Evolutionary conservation across 176 grass and related monocot genomes (phyloP).

Genomic region (Olyra latifolia): DNA sequence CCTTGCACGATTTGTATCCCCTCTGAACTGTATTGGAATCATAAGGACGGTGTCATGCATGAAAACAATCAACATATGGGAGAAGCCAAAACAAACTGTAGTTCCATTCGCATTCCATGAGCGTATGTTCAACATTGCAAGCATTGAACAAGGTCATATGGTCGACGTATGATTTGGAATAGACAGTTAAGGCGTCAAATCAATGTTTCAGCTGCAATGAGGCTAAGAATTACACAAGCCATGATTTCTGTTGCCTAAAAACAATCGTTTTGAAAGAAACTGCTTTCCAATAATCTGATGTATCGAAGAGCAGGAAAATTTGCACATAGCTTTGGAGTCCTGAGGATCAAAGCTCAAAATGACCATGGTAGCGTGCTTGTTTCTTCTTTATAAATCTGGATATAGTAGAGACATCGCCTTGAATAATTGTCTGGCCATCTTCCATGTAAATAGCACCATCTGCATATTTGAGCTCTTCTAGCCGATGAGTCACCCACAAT

Average conservation of each 20-base stretch:
- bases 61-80: too few relatives aligned
- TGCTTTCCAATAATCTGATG: not conserved
- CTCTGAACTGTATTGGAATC: not conserved
- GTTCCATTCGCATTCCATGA: not conserved
- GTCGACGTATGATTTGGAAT: constrained; percentile 2
- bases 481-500: constrained; percentile 94
- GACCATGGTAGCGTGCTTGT: constrained; percentile 58
- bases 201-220: not conserved
- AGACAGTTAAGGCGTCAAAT: constrained; percentile 26
- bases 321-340: not conserved
- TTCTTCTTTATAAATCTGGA: constrained; percentile 77
- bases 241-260: not conserved
- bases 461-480: constrained; percentile 91
- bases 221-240: not conserved
- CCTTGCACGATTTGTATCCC: not conserved
- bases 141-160: constrained; percentile 22
- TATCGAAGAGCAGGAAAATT: not conserved
- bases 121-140: constrained; percentile 41
- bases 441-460: constrained; percentile 98
- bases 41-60: not conserved
- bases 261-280: not conserved
- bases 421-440: constrained; percentile 69
- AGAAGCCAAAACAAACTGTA: not conserved
- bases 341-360: constrained; percentile 53
- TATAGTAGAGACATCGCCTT: constrained; percentile 60